phyloP scores from a whole-genome alignment of 305 asterid species.

The Fraxinus sp. region DNA sequence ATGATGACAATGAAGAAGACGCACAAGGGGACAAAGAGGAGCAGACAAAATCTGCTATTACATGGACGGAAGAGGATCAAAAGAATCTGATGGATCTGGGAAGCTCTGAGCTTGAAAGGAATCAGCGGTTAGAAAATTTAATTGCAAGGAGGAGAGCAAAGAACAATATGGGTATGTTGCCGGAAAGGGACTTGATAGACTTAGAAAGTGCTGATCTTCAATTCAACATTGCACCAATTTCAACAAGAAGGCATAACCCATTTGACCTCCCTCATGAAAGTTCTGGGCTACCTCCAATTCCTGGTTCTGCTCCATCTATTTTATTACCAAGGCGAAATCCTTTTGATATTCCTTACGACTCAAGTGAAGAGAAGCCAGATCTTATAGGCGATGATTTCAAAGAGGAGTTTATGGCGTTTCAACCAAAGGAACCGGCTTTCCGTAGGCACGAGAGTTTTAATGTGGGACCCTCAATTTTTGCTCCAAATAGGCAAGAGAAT shows the following conservation, averaged over 20 bases:
- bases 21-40: slow-evolving; percentile 35
- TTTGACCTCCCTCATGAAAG: slow-evolving; percentile 36
- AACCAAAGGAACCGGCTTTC: slow-evolving; percentile 34
- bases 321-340: slow-evolving; percentile 44
- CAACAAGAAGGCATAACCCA: slow-evolving; percentile 44
- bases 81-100: slow-evolving; percentile 58
- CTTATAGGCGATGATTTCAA: slow-evolving; percentile 27
- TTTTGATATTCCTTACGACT: slow-evolving; percentile 41
- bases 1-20: slow-evolving; percentile 28
- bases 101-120: slow-evolving; percentile 55
- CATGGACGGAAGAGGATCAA: slow-evolving; percentile 63
- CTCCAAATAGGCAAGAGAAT: slow-evolving; percentile 30
- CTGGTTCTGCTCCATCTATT: slow-evolving; percentile 63
- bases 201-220: slow-evolving; percentile 41
- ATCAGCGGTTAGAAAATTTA: slow-evolving; percentile 47
- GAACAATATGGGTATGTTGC: slow-evolving; percentile 40
- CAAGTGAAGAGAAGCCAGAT: slow-evolving; percentile 31
- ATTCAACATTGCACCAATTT: slow-evolving; percentile 33
- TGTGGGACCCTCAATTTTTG: slow-evolving; percentile 42
- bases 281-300: slow-evolving; percentile 37
- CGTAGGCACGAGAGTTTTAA: slow-evolving; percentile 43
- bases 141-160: slow-evolving; percentile 41
- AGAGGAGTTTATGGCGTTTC: slow-evolving; percentile 30
- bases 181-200: slow-evolving; percentile 49
- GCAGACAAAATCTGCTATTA: slow-evolving; percentile 37